Base-by-base conservation (phyloP, 345 rosid species). In the Salix suchowensis region DNA sequence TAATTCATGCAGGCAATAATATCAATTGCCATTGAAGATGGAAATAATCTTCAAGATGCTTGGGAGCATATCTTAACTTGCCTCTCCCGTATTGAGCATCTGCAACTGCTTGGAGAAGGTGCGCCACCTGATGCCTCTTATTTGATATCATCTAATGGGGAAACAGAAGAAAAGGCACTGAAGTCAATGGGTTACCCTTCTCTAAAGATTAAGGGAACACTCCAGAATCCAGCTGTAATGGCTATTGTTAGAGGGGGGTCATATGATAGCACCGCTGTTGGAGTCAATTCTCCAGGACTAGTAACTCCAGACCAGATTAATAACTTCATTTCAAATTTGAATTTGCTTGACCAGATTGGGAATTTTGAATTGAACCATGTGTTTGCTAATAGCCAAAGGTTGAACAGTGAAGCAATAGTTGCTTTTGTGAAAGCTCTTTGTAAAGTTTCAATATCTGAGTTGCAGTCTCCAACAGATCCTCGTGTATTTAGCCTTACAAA, bases 211-310 rank as follows among this genome's bases (percentile, higher is more conserved):
- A 95, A 91, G 80, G 98, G 96, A 84, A 81, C 88, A 71, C 91
- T 95, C 74, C 97, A 89, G 86, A 90, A 90, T 87, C 93, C 97
- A 72, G 97, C 97, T 66, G 91, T 95, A 76, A 88, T 93, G 92
- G 98, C 98, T 79, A 94, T 93, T 88, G 97, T 95, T 77, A 89
- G 98, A 81, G 97, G 98, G 72, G 95, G 97, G 76, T 89, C 98
- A 68, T 95, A 95, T 79, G 98, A 95, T 82, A 95, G 97, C 81
- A 85, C 89, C 65, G 75, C 84, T 37, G 83, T 85, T 80, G 97
- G 92, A 84, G 78, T 85, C 69, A 87, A 90, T 88, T 74, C 87
- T 71, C 77, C 89, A 13, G 92, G 90, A 70, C 90, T 86, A 74
- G 92, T 95, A 80, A 85, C 89, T 77, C 87, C 89, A 32, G 97